Evolutionary conservation across 805 yeast species (phyloP), one percentile per base, ranked within the genome.

Genomic region (Nakazawaea wickerhamii): DNA sequence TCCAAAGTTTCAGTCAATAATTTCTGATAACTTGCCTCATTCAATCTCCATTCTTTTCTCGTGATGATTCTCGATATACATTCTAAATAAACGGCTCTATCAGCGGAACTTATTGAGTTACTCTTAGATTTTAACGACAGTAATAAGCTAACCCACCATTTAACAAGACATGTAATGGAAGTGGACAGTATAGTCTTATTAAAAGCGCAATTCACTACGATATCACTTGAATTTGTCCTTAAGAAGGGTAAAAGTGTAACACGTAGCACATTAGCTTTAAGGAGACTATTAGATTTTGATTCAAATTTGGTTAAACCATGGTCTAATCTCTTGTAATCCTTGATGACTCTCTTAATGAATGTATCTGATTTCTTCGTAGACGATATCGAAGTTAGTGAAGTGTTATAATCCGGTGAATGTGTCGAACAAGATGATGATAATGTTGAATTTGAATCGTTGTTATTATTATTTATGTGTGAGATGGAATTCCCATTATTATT

Each of bases 131-230:
- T 64, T n/a, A 61, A 50, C 3, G 60, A 48, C 5, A 46, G 42
- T 14, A 76, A 51, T 13, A 76, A 54, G n/a, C 70, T 60, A n/a
- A 59, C 51, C 82, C 82, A 77, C 82, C 82, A 77, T 50, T 63
- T 65, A 8, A 69, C 49, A 14, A 75, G 45, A 6, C 49, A 30
- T 2, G 36, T 38, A 8, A 53, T 37, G 3, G 52, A 43, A 6
- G 43, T 17, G 4, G 31, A 21, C 18, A 48, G 36, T 15, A 44
- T 30, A 18, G 40, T 41, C 3, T 37, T 25, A 18, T 47, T 46
- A 19, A 46, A 26, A 30, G 47, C 48, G 4, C 37, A 14, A 19
- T 39, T 40, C 7, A 49, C 41, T 14, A 53, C 15, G 47, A 51
- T 45, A 9, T 47, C 45, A 10, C 42, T 10, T 8, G 44, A 30